phyloP scores from a whole-genome alignment of 2,329 filamentous ascomycete genomes.

The Talaromyces verruculosus region DNA sequence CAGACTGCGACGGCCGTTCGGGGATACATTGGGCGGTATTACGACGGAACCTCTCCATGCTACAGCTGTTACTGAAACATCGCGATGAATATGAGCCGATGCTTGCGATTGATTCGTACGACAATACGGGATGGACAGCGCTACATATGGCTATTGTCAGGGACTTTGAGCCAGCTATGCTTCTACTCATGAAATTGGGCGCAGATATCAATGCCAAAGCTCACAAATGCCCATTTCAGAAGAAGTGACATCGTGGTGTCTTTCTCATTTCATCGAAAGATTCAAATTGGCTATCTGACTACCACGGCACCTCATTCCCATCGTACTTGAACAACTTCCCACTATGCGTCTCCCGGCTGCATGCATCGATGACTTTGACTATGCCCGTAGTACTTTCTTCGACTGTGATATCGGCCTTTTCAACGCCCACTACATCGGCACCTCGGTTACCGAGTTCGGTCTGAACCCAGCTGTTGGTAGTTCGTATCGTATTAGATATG shows the following conservation, averaged over 20 bases:
- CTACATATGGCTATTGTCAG: conserved; percentile 30
- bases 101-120: conserved; percentile 12
- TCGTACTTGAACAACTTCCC: conserved; percentile 28
- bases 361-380: conserved; percentile 25
- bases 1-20: background rate
- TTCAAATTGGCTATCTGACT: background rate
- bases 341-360: conserved; percentile 20
- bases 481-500: background rate
- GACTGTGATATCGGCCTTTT: conserved; percentile 25
- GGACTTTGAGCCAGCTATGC: conserved; percentile 26
- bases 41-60: background rate
- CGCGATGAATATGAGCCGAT: conserved; percentile 1
- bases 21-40: background rate
- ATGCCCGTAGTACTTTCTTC: conserved; percentile 26
- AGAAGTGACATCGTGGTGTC: background rate
- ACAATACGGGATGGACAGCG: conserved; percentile 26
- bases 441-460: conserved; percentile 28
- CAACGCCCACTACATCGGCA: conserved; percentile 23
- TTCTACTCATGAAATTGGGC: conserved; percentile 26
- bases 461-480: conserved; percentile 25
- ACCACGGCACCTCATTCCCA: conserved; percentile 28
- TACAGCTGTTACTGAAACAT: background rate
- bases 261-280: background rate
- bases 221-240: conserved; percentile 10
- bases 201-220: conserved; percentile 27